Evolutionary conservation across 164 flowering plant genomes (phyloP).

Genomic region (Berberis vulgaris): DNA sequence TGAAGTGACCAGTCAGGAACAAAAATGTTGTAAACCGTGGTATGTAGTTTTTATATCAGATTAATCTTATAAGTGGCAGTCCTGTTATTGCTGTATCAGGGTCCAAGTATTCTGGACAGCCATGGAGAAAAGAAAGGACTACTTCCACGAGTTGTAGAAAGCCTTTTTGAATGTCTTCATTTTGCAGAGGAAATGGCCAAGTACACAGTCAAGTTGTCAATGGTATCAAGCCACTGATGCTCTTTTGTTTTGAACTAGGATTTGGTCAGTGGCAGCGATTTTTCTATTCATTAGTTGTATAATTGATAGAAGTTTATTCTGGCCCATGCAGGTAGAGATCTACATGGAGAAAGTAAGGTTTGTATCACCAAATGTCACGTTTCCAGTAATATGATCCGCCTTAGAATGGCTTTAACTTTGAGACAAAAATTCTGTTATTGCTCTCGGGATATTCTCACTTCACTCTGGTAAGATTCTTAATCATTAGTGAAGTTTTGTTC

Average conservation of each 20-base stretch:
- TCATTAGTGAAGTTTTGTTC: neutral
- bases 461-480: neutral
- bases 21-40: neutral
- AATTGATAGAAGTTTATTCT: neutral
- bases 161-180: conserved; percentile 37
- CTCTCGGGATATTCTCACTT: neutral
- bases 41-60: neutral
- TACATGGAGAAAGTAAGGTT: conserved; percentile 96
- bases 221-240: conserved; percentile 37
- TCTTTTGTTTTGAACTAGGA: neutral
- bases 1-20: conserved; percentile 13
- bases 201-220: conserved; percentile 59
- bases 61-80: neutral
- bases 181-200: conserved; percentile 29
- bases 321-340: conserved; percentile 62
- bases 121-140: conserved; percentile 58
- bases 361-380: conserved; percentile 9
- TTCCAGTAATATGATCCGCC: neutral
- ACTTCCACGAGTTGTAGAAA: conserved; percentile 73
- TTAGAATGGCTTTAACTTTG: neutral
- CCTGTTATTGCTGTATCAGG: conserved; percentile 30
- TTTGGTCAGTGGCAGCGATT: neutral
- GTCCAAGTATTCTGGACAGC: conserved; percentile 40
- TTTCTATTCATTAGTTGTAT: neutral
- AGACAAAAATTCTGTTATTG: no score